phyloP scores from a whole-genome alignment of 1,284 basidiomycete genomes.

The Macrocystidia cucumis region DNA sequence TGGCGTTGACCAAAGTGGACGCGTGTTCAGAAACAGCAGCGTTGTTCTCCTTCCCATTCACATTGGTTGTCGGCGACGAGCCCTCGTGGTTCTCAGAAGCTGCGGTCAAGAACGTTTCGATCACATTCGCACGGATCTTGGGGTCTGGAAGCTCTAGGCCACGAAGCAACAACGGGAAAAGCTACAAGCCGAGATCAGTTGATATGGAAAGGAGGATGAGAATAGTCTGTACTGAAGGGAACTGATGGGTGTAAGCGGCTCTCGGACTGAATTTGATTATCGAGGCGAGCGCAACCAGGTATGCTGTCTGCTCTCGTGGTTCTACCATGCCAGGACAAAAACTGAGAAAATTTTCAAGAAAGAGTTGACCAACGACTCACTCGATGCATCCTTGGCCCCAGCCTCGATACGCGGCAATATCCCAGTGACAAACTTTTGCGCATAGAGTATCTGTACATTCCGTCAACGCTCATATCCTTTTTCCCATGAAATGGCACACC shows the following conservation, averaged over 20 bases:
- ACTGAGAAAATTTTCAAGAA: no score
- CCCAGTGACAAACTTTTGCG: conserved; percentile 76
- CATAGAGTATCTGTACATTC: conserved; percentile 64
- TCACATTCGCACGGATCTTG: conserved; percentile 71
- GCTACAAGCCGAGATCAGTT: conserved; percentile 39
- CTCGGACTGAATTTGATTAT: conserved; percentile 80
- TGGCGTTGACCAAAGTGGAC: conserved; percentile 58
- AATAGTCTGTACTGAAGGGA: conserved; percentile 45
- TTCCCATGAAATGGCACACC: neutral
- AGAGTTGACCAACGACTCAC: conserved; percentile 31
- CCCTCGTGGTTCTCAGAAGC: no score
- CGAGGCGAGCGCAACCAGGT: conserved; percentile 80
- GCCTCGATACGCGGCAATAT: conserved; percentile 72
- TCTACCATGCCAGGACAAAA: no score
- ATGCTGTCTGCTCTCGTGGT: conserved; percentile 50
- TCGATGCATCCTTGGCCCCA: conserved; percentile 39
- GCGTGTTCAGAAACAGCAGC: conserved; percentile 72
- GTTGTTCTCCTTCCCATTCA: no score
- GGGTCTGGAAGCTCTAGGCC: conserved; percentile 74
- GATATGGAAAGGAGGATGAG: neutral
- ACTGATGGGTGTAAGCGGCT: conserved; percentile 59
- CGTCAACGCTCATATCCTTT: no score
- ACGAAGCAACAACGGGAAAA: conserved; percentile 85
- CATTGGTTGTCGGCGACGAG: conserved; percentile 37
- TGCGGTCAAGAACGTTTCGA: conserved; percentile 72